These are phyloP conservation scores for Aspergillaceae sp. DNA, from an alignment of 2,329 filamentous ascomycete genomes.

Conservation along the genomic window DNA sequence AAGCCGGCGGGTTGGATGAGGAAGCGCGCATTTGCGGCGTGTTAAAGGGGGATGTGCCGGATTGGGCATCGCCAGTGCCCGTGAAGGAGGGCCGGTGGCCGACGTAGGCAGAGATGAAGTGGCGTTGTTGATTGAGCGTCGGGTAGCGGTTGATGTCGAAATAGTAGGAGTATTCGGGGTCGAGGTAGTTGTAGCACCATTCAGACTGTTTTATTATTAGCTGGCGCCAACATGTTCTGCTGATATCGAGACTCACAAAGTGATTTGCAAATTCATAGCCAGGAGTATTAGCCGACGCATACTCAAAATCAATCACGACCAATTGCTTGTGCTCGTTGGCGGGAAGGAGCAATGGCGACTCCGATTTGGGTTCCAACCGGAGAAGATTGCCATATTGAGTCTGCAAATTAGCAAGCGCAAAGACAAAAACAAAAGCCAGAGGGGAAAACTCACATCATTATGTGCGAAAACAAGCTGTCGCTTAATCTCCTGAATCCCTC, in stretches of 20 bases:
- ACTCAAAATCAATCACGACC: slow-evolving; percentile 97
- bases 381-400: slow-evolving; percentile 98
- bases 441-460: slow-evolving; percentile 64
- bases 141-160: slow-evolving; percentile 68
- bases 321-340: slow-evolving; percentile 93
- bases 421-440: background rate
- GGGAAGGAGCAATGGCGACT: slow-evolving; percentile 79
- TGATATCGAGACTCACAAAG: slow-evolving; percentile 51
- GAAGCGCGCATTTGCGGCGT: slow-evolving; percentile 43
- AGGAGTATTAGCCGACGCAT: slow-evolving; percentile 77
- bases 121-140: slow-evolving; percentile 66
- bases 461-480: slow-evolving; percentile 86
- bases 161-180: slow-evolving; percentile 53
- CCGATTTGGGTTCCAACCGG: slow-evolving; percentile 58
- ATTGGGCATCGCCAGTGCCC: slow-evolving; percentile 6
- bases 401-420: slow-evolving; percentile 38
- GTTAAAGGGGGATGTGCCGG: slow-evolving; percentile 16
- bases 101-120: slow-evolving; percentile 80
- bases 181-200: slow-evolving; percentile 97
- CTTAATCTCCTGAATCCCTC: slow-evolving; percentile 57
- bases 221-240: background rate
- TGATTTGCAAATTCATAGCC: slow-evolving; percentile 95
- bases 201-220: slow-evolving; percentile 50
- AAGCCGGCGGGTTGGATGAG: slow-evolving; percentile 45
- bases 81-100: slow-evolving; percentile 59